Conservation (phyloP, 768 basidiomycete genomes). For the Mycena leptocephala region DNA sequence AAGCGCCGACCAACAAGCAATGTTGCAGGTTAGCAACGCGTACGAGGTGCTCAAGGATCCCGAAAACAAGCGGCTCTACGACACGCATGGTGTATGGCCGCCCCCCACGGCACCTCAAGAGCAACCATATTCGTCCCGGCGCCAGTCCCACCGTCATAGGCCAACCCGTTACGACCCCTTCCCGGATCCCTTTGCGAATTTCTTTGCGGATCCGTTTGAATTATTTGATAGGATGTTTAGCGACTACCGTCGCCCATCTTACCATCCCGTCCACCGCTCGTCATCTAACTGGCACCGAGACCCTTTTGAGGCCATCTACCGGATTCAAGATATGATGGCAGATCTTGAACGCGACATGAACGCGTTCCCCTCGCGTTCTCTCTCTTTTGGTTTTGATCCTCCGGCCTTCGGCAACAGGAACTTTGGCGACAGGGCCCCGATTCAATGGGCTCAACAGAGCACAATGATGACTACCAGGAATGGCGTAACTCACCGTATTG, state of each 20-base stretch:
- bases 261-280: constrained; percentile 48
- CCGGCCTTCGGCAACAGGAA: constrained; percentile 47
- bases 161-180: constrained; percentile 46
- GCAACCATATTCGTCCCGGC: constrained; percentile 36
- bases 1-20: background rate
- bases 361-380: constrained; percentile 34
- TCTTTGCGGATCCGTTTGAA: constrained; percentile 84
- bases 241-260: constrained; percentile 51
- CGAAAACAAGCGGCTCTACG: constrained; percentile 76
- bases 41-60: constrained; percentile 82
- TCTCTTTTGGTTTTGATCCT: constrained; percentile 32
- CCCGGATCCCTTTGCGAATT: constrained; percentile 57
- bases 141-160: constrained; percentile 26
- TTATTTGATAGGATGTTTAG: constrained; percentile 84
- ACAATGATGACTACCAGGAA: constrained; percentile 73
- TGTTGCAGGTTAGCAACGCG: constrained; percentile 79
- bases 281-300: constrained; percentile 41
- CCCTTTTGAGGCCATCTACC: constrained; percentile 53
- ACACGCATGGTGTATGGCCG: constrained; percentile 83
- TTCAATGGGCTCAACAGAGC: constrained; percentile 70
- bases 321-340: constrained; percentile 52
- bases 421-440: constrained; percentile 44
- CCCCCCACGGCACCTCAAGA: constrained; percentile 57
- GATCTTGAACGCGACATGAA: constrained; percentile 52
- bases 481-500: constrained; percentile 76